Base-by-base conservation (phyloP, 2,329 filamentous ascomycete genomes). In the Stachybotrys chlorohalonatus region DNA sequence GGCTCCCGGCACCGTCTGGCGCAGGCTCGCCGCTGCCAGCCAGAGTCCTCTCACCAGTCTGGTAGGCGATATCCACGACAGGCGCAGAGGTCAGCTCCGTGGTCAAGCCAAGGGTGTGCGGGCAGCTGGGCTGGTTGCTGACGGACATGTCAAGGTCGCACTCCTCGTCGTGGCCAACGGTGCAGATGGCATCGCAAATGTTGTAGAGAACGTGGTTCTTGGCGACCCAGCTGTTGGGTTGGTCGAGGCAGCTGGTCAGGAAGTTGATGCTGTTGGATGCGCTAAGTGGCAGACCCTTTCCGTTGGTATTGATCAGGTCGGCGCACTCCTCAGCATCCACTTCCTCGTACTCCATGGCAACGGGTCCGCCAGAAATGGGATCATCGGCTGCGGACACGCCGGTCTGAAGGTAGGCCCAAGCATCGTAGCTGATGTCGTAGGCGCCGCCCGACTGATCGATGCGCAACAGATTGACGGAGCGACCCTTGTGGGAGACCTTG, bases 381-480 rank as follows among this genome's bases (percentile, higher is more conserved):
- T 69, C 60, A 15, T 67, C 62, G 1, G 66, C 66, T 1, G 77
- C 76, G 11, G 67, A 65, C 51, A 73, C 52, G 50, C 73, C 74
- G 0, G 70, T 74, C 30, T 63, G 52, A n/a, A 81, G 74, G 60
- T 77, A 78, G 68, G 78, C 79, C 76, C 76, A 81, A 32, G 78
- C 78, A 57, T 81, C 78, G 68, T 81, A 81, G 58, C 67, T 72
- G 65, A 81, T 72, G 64, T 81, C 79, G 64, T 79, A 63, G 49
- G 77, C 78, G 47, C 77, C 77, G 55, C 71, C 70, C 1, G 77
- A 80, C 55, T 71, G 66, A 68, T 81, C 79, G 60, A 81, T 68
- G 61, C 73, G 74, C 51, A 81, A 71, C 51, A 88, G 78, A 60
- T 80, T 74, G 53, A 84, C 69, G 30, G 66, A 68, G 52, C 76